Conservation (phyloP, 1,284 basidiomycete genomes). For the Farysia itapuensis region DNA sequence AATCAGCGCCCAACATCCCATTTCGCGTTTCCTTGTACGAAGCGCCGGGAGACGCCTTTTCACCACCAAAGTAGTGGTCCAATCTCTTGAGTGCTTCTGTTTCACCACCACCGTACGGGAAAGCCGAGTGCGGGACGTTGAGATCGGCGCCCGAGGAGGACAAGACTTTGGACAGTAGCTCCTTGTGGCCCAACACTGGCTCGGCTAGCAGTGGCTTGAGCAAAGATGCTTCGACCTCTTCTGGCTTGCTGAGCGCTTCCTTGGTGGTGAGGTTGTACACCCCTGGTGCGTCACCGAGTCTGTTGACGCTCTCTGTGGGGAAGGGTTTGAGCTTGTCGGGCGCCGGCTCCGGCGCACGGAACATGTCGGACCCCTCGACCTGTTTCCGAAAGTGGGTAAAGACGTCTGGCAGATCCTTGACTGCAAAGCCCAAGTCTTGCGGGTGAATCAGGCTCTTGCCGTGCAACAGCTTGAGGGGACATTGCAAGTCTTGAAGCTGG, state of each 20-base stretch:
- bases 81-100: conserved; percentile 40
- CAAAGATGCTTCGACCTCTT: conserved; percentile 23
- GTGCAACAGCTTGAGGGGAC: conserved; percentile 13
- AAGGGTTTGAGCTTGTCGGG: conserved; percentile 41
- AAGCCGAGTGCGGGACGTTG: conserved; percentile 27
- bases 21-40: conserved; percentile 50
- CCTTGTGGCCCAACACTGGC: conserved; percentile 21
- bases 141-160: background rate
- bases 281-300: conserved; percentile 15
- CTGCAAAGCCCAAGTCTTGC: conserved; percentile 29
- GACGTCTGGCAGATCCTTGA: conserved; percentile 48
- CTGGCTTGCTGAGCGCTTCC: conserved; percentile 3
- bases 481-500: conserved; percentile 4
- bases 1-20: conserved; percentile 42
- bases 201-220: conserved; percentile 36
- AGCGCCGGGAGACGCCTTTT: conserved; percentile 13
- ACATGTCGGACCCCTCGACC: conserved; percentile 43
- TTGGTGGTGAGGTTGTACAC: conserved; percentile 18
- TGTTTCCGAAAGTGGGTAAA: conserved; percentile 53
- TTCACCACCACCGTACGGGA: conserved; percentile 50
- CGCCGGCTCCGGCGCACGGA: conserved; percentile 19
- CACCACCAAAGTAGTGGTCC: conserved; percentile 39
- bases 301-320: conserved; percentile 5
- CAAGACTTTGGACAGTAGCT: conserved; percentile 15
- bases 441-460: conserved; percentile 33